Conservation (phyloP, 495 filamentous ascomycete genomes). For the Tuber aestivum region DNA sequence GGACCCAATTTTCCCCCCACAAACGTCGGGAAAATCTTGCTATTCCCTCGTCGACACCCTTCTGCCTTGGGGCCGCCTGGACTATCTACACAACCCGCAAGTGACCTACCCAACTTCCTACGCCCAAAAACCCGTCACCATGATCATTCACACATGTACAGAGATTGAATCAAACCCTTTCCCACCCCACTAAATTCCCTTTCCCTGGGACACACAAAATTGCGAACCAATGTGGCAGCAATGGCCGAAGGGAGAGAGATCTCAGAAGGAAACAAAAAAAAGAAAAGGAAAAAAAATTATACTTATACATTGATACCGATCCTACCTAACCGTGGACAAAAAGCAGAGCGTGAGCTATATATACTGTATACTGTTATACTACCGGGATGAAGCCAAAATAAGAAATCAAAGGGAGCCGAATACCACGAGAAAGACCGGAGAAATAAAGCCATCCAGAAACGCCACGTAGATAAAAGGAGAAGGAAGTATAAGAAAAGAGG, state of each 20-base stretch:
- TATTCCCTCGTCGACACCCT: no score
- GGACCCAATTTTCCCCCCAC: no score
- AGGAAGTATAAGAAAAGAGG: neutral
- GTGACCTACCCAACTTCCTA: no score
- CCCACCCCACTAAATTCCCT: no score
- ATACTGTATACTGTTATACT: slow-evolving; percentile 4
- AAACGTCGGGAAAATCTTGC: no score
- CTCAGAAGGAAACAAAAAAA: no score
- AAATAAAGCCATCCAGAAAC: neutral
- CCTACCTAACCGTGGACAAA: neutral
- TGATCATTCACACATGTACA: no score
- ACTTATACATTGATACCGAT: neutral
- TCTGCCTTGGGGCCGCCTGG: no score
- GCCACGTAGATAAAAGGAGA: neutral
- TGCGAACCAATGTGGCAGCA: neutral
- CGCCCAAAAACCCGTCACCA: no score
- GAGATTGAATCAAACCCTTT: no score
- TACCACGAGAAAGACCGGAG: neutral
- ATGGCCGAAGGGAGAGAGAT: neutral
- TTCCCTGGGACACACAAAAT: neutral
- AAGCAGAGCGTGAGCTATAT: neutral
- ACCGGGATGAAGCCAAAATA: neutral
- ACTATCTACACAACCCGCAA: no score
- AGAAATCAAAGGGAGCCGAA: neutral
- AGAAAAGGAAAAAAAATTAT: neutral